Percentiles rank a stretch among this genome's conserved stretches.
phyloP scores from a whole-genome alignment of 192 early-diverging fungal species.

The Coemansia sp. region DNA sequence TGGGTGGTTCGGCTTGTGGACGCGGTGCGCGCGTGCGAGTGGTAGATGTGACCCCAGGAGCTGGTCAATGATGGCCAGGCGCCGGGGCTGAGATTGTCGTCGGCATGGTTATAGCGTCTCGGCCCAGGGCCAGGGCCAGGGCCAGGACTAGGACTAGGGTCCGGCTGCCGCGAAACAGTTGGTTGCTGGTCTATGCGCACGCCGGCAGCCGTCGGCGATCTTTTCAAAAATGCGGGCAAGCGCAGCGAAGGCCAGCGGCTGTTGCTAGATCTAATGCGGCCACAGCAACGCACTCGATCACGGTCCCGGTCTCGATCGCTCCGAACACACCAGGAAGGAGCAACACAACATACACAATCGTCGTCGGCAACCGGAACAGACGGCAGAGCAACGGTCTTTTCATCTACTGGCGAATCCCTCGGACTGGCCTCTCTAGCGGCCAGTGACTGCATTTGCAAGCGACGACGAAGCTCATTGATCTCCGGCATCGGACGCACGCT shows the following conservation, averaged over 20 bases:
- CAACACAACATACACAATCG: neutral
- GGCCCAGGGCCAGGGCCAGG: too few species aligned
- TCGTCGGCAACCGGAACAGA: neutral
- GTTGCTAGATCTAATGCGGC: neutral
- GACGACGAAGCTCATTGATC: neutral
- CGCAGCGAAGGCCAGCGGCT: neutral
- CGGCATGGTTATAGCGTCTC: too few species aligned
- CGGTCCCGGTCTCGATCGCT: neutral
- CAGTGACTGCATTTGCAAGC: neutral
- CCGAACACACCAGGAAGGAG: neutral
- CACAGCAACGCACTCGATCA: too few species aligned
- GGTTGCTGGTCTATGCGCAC: neutral
- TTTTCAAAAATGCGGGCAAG: neutral
- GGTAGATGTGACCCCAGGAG: conserved; percentile 44
- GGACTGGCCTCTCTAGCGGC: neutral
- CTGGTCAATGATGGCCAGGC: conserved; percentile 16
- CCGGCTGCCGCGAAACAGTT: neutral
- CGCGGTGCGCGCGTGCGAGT: conserved; percentile 11
- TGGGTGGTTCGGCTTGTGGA: neutral
- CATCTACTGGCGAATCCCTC: neutral
- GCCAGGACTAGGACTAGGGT: neutral
- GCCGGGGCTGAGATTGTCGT: neutral
- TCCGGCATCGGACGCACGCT: conserved; percentile 2
- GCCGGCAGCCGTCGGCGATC: neutral
- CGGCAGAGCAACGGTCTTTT: neutral